A percentile compares a stretch with the other conserved stretches of the same genome.
Conservation (phyloP, 768 basidiomycete species). For the Tricholoma sp. region DNA sequence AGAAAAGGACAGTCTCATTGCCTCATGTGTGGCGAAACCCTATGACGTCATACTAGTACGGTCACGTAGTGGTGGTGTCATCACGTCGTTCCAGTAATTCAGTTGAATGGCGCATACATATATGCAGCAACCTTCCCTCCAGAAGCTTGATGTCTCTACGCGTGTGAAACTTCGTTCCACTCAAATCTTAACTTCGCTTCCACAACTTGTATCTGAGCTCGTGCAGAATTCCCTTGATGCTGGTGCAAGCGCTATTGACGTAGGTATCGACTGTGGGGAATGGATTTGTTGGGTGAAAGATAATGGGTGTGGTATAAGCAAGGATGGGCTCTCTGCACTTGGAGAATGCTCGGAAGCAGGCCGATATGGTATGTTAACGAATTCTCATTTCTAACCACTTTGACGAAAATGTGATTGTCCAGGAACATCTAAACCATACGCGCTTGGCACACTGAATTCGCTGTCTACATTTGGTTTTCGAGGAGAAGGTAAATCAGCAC, state of each 20-base stretch:
- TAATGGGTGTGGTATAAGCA: conserved; percentile 73
- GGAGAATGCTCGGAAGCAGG: conserved; percentile 46
- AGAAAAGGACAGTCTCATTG: too few species aligned
- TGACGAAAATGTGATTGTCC: neutral
- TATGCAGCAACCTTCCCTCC: conserved; percentile 24
- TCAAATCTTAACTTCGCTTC: conserved; percentile 76
- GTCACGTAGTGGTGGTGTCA: too few species aligned
- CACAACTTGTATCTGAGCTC: conserved; percentile 78
- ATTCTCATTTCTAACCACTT: neutral
- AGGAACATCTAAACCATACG: conserved; percentile 76
- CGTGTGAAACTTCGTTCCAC: conserved; percentile 74
- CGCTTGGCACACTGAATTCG: conserved; percentile 41
- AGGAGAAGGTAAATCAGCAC: conserved; percentile 68
- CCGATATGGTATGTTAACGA: conserved; percentile 62
- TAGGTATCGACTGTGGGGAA: conserved; percentile 67
- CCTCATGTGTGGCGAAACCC: too few species aligned
- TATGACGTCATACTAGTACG: too few species aligned
- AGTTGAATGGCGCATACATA: neutral
- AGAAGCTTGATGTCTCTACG: conserved; percentile 52
- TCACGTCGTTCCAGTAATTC: neutral
- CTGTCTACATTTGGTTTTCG: conserved; percentile 81
- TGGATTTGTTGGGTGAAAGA: conserved; percentile 88
- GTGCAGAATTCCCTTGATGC: conserved; percentile 91
- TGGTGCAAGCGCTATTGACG: conserved; percentile 57
- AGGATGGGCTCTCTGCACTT: conserved; percentile 51